These are phyloP conservation scores for Eucalyptus curtisii DNA, from an alignment of 345 rosid species.

Conservation along the genomic window DNA sequence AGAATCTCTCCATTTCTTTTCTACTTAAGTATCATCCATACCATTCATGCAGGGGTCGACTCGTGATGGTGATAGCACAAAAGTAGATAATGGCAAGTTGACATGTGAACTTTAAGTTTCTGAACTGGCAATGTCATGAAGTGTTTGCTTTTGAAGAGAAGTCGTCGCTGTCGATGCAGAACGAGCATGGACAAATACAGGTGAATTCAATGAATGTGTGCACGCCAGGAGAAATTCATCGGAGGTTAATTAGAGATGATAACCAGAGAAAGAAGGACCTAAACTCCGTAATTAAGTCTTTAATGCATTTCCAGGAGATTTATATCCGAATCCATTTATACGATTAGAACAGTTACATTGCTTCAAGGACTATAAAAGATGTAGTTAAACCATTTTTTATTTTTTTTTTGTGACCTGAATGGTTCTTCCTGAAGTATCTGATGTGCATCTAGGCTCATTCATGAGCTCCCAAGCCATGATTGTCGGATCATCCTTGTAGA, in stretches of 20 bases:
- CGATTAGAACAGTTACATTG: neutral
- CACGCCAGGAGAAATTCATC: neutral
- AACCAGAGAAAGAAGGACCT: neutral
- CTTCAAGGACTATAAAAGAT: neutral
- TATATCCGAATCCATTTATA: neutral
- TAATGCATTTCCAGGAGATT: neutral
- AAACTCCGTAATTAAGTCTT: neutral
- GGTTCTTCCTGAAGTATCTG: conserved; percentile 73
- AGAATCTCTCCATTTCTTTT: neutral
- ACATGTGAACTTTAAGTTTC: neutral
- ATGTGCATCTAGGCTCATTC: conserved; percentile 91
- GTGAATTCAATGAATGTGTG: neutral
- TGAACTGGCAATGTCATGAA: neutral
- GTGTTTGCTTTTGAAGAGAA: neutral
- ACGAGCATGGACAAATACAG: neutral
- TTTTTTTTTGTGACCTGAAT: conserved; percentile 45
- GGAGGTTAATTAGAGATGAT: neutral
- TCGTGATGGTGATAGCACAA: neutral
- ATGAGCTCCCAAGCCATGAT: conserved; percentile 99
- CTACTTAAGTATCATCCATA: neutral
- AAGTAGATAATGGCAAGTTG: neutral
- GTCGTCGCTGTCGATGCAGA: neutral
- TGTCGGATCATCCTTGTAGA: conserved; percentile 83
- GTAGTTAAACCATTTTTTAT: neutral
- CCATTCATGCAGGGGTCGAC: neutral